Evolutionary conservation across 2,329 filamentous ascomycete genomes (phyloP).

Genomic region (Sclerotinia subarctica): DNA sequence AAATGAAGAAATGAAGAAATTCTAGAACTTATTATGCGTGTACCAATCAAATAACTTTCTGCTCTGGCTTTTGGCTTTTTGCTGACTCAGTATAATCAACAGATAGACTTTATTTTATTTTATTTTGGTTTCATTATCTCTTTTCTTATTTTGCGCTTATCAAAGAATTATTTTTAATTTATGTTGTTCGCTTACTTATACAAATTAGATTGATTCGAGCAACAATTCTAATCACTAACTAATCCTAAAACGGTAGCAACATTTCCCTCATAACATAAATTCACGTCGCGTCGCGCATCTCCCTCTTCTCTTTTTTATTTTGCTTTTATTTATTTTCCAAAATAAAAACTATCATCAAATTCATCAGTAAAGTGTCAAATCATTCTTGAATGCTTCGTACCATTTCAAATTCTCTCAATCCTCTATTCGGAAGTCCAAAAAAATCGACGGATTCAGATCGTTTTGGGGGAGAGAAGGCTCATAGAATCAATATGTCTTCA

Average conservation of each 20-base stretch:
- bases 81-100: not conserved
- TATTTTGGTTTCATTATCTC: not conserved
- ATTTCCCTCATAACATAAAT: slow-evolving; percentile 7
- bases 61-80: not conserved
- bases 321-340: slow-evolving; percentile 8
- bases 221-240: slow-evolving; percentile 12
- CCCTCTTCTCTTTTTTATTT: slow-evolving; percentile 15
- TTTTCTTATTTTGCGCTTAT: not conserved
- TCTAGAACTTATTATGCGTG: slow-evolving; percentile 6
- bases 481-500: slow-evolving; percentile 28
- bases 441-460: slow-evolving; percentile 17
- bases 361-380: not conserved
- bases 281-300: slow-evolving; percentile 19
- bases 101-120: not conserved
- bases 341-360: slow-evolving; percentile 15
- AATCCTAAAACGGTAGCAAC: slow-evolving; percentile 7
- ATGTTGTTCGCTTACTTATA: slow-evolving; percentile 1
- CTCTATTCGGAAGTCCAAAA: slow-evolving; percentile 25
- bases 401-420: slow-evolving; percentile 22
- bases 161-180: not conserved
- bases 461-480: slow-evolving; percentile 6
- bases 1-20: not conserved
- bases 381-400: slow-evolving; percentile 19
- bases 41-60: not conserved
- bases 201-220: not conserved